Percentiles rank a stretch among this genome's conserved stretches.
phyloP scores from a whole-genome alignment of 441 rosid genomes.

The Eruca vesicaria region DNA sequence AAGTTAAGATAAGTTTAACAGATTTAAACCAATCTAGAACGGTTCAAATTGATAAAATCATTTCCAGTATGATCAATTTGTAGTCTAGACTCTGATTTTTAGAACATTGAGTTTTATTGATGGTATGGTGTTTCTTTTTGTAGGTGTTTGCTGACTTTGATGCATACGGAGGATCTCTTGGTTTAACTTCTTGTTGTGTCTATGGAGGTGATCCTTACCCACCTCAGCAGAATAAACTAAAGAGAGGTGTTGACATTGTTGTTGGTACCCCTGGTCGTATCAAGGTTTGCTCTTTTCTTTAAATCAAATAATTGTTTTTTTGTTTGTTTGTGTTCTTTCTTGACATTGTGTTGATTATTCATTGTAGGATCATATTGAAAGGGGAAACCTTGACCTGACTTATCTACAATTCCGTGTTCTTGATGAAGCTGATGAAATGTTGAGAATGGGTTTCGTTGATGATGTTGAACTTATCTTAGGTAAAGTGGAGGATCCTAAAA shows the following conservation, averaged over 20 bases:
- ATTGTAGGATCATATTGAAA: slow-evolving; percentile 86
- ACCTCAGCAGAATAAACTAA: slow-evolving; percentile 60
- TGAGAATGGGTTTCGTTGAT: slow-evolving; percentile 96
- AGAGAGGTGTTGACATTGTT: slow-evolving; percentile 86
- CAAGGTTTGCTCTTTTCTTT: slow-evolving; percentile 46
- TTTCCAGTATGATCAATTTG: too few relatives aligned
- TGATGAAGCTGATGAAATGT: slow-evolving; percentile 98
- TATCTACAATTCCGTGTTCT: slow-evolving; percentile 82
- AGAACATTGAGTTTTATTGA: too few relatives aligned
- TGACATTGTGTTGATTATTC: slow-evolving; percentile 1
- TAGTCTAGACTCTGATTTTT: too few relatives aligned
- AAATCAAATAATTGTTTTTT: not conserved
- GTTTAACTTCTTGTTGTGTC: slow-evolving; percentile 73
- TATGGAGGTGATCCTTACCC: slow-evolving; percentile 83
- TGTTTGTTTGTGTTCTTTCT: not conserved
- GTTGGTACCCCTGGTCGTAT: slow-evolving; percentile 95
- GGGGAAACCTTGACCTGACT: slow-evolving; percentile 64
- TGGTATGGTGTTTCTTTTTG: too few relatives aligned
- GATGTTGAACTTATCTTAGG: slow-evolving; percentile 95
- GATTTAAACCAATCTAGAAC: too few relatives aligned
- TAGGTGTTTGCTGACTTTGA: slow-evolving; percentile 84
- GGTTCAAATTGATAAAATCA: too few relatives aligned
- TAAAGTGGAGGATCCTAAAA: slow-evolving; percentile 73
- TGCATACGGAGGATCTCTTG: slow-evolving; percentile 70
- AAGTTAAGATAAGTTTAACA: too few relatives aligned